These are phyloP conservation scores for Epichloe sibirici DNA, from an alignment of 2,329 filamentous ascomycete species.

Conservation along the genomic window DNA sequence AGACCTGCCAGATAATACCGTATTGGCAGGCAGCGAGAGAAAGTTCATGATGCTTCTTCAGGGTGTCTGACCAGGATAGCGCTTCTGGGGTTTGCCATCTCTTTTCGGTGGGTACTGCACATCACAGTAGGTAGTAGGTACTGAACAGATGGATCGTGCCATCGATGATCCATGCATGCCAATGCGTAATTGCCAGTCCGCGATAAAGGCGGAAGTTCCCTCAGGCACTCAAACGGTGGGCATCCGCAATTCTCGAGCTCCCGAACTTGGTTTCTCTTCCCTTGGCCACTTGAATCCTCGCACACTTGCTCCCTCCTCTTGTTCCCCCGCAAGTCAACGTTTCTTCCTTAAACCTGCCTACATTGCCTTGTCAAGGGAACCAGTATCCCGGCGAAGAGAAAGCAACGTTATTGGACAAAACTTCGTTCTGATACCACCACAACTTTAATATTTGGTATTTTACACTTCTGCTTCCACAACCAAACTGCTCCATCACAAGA, in stretches of 20 bases:
- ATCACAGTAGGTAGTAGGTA: background rate
- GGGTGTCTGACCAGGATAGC: background rate
- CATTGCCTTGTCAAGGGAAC: background rate
- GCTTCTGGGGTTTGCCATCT: background rate
- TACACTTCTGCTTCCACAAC: slow-evolving; percentile 2
- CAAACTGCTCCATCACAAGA: slow-evolving; percentile 3
- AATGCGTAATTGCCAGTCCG: background rate
- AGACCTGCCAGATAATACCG: background rate
- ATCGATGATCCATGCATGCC: background rate
- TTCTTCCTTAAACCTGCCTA: background rate
- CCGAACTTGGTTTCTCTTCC: background rate
- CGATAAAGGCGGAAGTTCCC: background rate
- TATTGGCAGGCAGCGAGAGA: background rate
- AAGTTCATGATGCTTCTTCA: background rate
- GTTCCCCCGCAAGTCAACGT: background rate
- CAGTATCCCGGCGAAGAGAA: background rate
- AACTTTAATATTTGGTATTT: slow-evolving; percentile 2
- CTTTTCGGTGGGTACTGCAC: background rate
- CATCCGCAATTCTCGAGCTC: background rate
- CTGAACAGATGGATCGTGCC: background rate
- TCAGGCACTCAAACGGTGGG: background rate
- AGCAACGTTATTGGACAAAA: slow-evolving; percentile 6
- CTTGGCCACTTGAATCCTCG: background rate
- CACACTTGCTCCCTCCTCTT: background rate
- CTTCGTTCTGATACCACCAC: slow-evolving; percentile 2